Conservation (phyloP, 768 basidiomycete species). For the Flagelloscypha sp. region DNA sequence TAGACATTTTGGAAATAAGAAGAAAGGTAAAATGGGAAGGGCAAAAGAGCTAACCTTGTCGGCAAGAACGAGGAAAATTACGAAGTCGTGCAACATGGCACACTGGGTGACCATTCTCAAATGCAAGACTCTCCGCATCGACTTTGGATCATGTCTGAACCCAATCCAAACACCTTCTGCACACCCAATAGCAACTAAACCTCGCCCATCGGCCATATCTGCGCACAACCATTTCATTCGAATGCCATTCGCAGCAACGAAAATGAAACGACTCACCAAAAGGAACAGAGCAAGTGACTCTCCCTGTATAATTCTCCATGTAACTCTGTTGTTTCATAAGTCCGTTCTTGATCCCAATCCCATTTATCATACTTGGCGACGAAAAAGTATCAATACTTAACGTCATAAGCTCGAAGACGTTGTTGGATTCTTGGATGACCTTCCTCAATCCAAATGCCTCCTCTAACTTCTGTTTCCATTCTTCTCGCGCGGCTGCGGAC, state of each 20-base stretch:
- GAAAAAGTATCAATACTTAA: slow-evolving; percentile 60
- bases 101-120: slow-evolving; percentile 65
- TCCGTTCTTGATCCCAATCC: slow-evolving; percentile 13
- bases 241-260: background rate
- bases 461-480: slow-evolving; percentile 61
- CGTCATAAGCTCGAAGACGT: slow-evolving; percentile 61
- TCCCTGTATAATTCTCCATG: slow-evolving; percentile 55
- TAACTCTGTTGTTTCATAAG: slow-evolving; percentile 21
- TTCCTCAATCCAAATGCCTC: slow-evolving; percentile 57
- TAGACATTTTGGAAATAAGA: slow-evolving; percentile 13
- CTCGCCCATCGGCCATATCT: slow-evolving; percentile 77
- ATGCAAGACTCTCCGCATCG: slow-evolving; percentile 65
- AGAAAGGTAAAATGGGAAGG: background rate
- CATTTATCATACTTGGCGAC: slow-evolving; percentile 38
- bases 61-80: slow-evolving; percentile 69
- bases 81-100: slow-evolving; percentile 63
- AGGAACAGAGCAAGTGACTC: slow-evolving; percentile 58
- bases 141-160: slow-evolving; percentile 60
- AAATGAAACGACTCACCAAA: slow-evolving; percentile 36
- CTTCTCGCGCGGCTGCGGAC: slow-evolving; percentile 40
- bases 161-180: slow-evolving; percentile 95
- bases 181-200: slow-evolving; percentile 83
- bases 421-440: slow-evolving; percentile 58
- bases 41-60: slow-evolving; percentile 40
- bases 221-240: slow-evolving; percentile 3